Evolutionary conservation across 2,329 filamentous ascomycete genomes (phyloP).

Genomic region (Aspergillus intermedius): DNA sequence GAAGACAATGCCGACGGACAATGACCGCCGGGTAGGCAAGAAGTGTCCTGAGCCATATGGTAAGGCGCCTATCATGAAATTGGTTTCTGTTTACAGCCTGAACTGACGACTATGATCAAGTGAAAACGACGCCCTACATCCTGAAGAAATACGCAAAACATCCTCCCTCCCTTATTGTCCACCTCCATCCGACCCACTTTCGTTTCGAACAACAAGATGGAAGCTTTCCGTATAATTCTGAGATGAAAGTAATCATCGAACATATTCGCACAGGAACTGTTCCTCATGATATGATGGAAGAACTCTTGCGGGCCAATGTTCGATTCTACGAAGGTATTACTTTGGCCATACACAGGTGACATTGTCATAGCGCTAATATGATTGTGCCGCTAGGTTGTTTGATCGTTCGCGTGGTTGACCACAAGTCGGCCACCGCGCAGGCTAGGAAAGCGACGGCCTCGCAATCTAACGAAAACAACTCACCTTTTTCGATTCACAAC

Average conservation of each 20-base stretch:
- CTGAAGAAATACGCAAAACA: slow-evolving; percentile 69
- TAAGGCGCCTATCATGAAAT: slow-evolving; percentile 17
- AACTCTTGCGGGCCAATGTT: slow-evolving; percentile 65
- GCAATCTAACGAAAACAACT: slow-evolving; percentile 55
- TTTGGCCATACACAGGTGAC: not conserved
- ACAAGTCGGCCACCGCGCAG: slow-evolving; percentile 62
- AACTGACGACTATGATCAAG: slow-evolving; percentile 39
- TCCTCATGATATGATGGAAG: slow-evolving; percentile 80
- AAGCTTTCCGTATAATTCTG: slow-evolving; percentile 84
- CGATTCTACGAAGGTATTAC: slow-evolving; percentile 74
- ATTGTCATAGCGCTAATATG: not conserved
- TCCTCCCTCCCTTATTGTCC: slow-evolving; percentile 76
- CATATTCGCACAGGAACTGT: slow-evolving; percentile 71
- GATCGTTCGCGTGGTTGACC: slow-evolving; percentile 89
- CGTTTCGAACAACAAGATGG: slow-evolving; percentile 91
- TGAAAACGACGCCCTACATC: slow-evolving; percentile 69
- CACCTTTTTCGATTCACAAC: slow-evolving; percentile 82
- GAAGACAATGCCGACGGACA: slow-evolving; percentile 21
- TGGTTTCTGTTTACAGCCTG: slow-evolving; percentile 3
- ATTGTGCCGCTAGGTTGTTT: slow-evolving; percentile 54
- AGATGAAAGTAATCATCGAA: slow-evolving; percentile 75
- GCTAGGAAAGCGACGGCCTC: slow-evolving; percentile 49
- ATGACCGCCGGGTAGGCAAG: slow-evolving; percentile 31
- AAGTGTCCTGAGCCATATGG: slow-evolving; percentile 42
- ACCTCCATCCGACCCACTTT: slow-evolving; percentile 79